Percentiles rank a stretch among this genome's conserved stretches.
phyloP scores from a whole-genome alignment of 2,329 filamentous ascomycete genomes.

The Apiospora kogelbergensis region DNA sequence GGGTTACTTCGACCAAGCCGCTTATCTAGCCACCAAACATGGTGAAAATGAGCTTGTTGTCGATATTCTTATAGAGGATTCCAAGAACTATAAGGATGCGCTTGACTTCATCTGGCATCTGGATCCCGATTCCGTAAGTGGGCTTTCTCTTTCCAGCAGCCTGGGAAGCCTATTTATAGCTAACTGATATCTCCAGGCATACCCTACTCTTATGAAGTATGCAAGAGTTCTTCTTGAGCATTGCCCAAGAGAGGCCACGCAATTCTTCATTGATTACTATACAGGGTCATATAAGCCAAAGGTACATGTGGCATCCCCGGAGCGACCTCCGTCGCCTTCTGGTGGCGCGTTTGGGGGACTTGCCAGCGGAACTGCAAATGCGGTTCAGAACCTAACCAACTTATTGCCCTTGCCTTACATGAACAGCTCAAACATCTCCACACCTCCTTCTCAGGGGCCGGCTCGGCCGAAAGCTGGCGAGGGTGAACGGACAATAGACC shows the following conservation, averaged over 20 bases:
- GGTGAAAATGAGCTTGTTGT: slow-evolving; percentile 92
- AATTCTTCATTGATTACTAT: slow-evolving; percentile 92
- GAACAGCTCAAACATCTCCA: slow-evolving; percentile 59
- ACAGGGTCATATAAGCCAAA: slow-evolving; percentile 79
- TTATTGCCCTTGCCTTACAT: slow-evolving; percentile 85
- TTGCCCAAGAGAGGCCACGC: slow-evolving; percentile 77
- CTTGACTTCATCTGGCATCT: slow-evolving; percentile 89
- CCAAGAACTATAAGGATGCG: slow-evolving; percentile 85
- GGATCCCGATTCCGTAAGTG: slow-evolving; percentile 70
- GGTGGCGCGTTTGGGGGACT: slow-evolving; percentile 35
- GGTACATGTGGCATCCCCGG: slow-evolving; percentile 50
- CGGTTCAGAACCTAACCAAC: slow-evolving; percentile 82
- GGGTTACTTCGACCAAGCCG: slow-evolving; percentile 94
- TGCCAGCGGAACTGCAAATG: slow-evolving; percentile 63
- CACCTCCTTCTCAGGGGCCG: slow-evolving; percentile 51
- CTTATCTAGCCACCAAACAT: slow-evolving; percentile 91
- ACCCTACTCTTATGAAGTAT: slow-evolving; percentile 91
- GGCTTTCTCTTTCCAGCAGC: neutral
- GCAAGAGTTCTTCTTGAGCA: slow-evolving; percentile 87
- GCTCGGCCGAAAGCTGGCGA: slow-evolving; percentile 54
- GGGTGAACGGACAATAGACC: slow-evolving; percentile 48
- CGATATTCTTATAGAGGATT: slow-evolving; percentile 93
- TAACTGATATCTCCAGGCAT: slow-evolving; percentile 59
- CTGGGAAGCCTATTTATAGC: slow-evolving; percentile 12
- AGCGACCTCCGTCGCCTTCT: slow-evolving; percentile 36